These are phyloP conservation scores for Smittium mucronatum DNA, from an alignment of 371 early-diverging fungal genomes.

Conservation along the genomic window DNA sequence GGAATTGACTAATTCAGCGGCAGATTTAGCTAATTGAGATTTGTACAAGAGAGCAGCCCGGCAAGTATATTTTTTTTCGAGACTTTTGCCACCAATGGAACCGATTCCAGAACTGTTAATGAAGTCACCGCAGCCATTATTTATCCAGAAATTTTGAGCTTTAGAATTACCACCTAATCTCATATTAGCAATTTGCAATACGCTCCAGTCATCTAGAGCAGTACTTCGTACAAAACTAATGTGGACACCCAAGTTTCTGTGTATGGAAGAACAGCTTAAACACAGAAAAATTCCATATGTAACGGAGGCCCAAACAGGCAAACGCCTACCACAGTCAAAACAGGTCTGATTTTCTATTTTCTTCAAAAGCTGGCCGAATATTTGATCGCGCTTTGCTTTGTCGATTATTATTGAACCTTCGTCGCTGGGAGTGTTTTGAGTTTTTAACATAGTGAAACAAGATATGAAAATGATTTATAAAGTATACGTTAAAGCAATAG, in stretches of 20 bases:
- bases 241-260: slow-evolving; percentile 89
- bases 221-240: slow-evolving; percentile 94
- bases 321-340: slow-evolving; percentile 93
- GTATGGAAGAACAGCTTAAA: slow-evolving; percentile 92
- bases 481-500: too few relatives aligned
- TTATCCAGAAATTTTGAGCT: slow-evolving; percentile 67
- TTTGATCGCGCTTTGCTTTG: background rate
- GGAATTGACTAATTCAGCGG: slow-evolving; percentile 9
- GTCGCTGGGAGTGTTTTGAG: background rate
- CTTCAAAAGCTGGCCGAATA: slow-evolving; percentile 11
- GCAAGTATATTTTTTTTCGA: slow-evolving; percentile 69
- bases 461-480: too few relatives aligned
- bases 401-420: background rate
- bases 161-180: slow-evolving; percentile 53
- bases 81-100: slow-evolving; percentile 44
- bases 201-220: slow-evolving; percentile 77
- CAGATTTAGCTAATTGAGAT: slow-evolving; percentile 56
- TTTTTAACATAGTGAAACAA: background rate
- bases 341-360: slow-evolving; percentile 64
- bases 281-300: slow-evolving; percentile 97
- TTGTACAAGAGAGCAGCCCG: slow-evolving; percentile 70
- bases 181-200: slow-evolving; percentile 90
- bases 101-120: slow-evolving; percentile 12
- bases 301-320: slow-evolving; percentile 95
- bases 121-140: slow-evolving; percentile 37